Percentiles rank a stretch among this genome's conserved stretches.
Conservation (phyloP, 176 grass and related monocot genomes). For the Carex kokanica region DNA sequence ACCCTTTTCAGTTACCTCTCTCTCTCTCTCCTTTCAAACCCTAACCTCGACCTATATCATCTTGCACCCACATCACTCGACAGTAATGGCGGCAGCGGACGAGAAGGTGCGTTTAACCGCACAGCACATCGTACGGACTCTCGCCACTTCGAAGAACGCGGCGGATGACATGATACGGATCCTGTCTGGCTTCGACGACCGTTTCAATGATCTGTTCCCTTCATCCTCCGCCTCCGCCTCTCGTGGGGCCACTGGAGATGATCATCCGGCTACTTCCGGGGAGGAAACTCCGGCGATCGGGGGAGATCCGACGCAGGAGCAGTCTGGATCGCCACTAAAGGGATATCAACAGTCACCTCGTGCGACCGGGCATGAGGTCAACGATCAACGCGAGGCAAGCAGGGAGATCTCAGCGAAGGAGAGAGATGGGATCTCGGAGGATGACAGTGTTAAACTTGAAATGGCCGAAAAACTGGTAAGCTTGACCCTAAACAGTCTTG, state of each 20-base stretch:
- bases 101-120: conserved; percentile 84
- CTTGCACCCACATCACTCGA: conserved; percentile 23
- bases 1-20: background rate
- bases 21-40: background rate
- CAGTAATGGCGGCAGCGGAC: conserved; percentile 57
- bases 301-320: conserved; percentile 24
- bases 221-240: background rate
- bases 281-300: conserved; percentile 35
- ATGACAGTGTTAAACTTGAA: conserved; percentile 22
- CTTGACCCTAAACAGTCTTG: background rate
- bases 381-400: conserved; percentile 31
- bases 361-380: conserved; percentile 27
- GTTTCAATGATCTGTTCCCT: conserved; percentile 63
- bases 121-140: conserved; percentile 79
- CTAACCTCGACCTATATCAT: conserved; percentile 18
- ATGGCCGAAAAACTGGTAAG: conserved; percentile 29
- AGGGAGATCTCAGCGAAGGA: conserved; percentile 25
- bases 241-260: background rate
- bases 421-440: conserved; percentile 22
- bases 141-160: conserved; percentile 85
- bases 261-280: conserved; percentile 1
- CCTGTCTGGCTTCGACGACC: conserved; percentile 86
- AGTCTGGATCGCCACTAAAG: conserved; percentile 1
- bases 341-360: background rate
- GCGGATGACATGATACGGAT: conserved; percentile 96